phyloP scores from a whole-genome alignment of 176 grass and related monocot genomes.

The Elymus sibiricus region DNA sequence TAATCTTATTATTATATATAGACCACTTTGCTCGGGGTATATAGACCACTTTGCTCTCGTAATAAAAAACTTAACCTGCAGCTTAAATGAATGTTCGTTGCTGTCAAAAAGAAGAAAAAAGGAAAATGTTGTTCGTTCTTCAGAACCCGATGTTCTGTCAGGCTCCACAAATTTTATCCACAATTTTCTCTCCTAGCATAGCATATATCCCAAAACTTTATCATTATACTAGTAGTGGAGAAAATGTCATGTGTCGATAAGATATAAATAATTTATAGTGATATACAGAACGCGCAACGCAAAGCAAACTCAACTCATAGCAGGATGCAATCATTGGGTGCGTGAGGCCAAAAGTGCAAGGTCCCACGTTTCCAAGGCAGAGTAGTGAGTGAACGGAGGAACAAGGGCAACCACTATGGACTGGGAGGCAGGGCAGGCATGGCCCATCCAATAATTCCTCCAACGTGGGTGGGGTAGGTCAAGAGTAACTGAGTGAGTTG shows the following conservation, averaged over 20 bases:
- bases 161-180: not conserved
- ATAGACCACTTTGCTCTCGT: not conserved
- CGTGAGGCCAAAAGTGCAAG: constrained; percentile 22
- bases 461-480: constrained; percentile 33
- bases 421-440: constrained; percentile 11
- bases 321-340: constrained; percentile 24
- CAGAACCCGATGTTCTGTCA: constrained; percentile 2
- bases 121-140: too few species aligned
- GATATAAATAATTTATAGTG: not conserved
- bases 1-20: too few species aligned
- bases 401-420: not conserved
- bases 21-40: not conserved
- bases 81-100: constrained; percentile 26
- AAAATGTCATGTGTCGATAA: not conserved
- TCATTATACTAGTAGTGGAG: not conserved
- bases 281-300: not conserved
- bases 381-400: constrained; percentile 10
- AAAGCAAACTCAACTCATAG: not conserved
- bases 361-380: not conserved
- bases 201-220: not conserved
- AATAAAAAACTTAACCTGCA: not conserved
- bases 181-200: not conserved
- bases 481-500: constrained; percentile 12
- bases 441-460: constrained; percentile 46
- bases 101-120: not conserved